Conservation (phyloP, 2,329 filamentous ascomycete genomes). For the Aspergillus vadensis region DNA sequence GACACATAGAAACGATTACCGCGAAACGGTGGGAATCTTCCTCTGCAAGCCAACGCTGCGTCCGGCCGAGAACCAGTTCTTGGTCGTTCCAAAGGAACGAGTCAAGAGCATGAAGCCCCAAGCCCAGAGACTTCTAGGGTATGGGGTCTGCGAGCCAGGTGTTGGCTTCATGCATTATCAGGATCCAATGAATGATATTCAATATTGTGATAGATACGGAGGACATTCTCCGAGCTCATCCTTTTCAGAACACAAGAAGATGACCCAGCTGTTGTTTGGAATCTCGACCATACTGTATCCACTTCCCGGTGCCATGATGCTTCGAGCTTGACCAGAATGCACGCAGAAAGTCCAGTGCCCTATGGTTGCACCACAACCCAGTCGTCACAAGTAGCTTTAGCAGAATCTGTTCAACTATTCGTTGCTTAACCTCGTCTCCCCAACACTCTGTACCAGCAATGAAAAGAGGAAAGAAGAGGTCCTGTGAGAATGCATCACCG, state of each 20-base stretch:
- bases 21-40: conserved; percentile 35
- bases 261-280: conserved; percentile 11
- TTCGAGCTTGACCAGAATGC: conserved; percentile 20
- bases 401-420: conserved; percentile 11
- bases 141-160: conserved; percentile 37
- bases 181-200: conserved; percentile 36
- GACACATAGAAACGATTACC: conserved; percentile 30
- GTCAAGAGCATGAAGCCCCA: conserved; percentile 35
- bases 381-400: conserved; percentile 16
- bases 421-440: conserved; percentile 1
- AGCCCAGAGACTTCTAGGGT: conserved; percentile 36
- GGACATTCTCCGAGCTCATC: no score
- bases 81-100: conserved; percentile 34
- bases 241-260: conserved; percentile 16
- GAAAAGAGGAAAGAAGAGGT: conserved; percentile 30
- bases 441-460: conserved; percentile 26
- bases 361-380: conserved; percentile 22
- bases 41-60: conserved; percentile 38
- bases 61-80: conserved; percentile 40
- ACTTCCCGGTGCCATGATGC: conserved; percentile 20
- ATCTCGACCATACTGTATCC: conserved; percentile 14
- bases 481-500: conserved; percentile 23
- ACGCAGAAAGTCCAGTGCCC: conserved; percentile 22
- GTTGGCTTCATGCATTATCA: conserved; percentile 42
- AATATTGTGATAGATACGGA: no score